Evolutionary conservation across 345 rosid species (phyloP), one percentile per base, ranked within the genome.

Genomic region (Pistacia atlantica): DNA sequence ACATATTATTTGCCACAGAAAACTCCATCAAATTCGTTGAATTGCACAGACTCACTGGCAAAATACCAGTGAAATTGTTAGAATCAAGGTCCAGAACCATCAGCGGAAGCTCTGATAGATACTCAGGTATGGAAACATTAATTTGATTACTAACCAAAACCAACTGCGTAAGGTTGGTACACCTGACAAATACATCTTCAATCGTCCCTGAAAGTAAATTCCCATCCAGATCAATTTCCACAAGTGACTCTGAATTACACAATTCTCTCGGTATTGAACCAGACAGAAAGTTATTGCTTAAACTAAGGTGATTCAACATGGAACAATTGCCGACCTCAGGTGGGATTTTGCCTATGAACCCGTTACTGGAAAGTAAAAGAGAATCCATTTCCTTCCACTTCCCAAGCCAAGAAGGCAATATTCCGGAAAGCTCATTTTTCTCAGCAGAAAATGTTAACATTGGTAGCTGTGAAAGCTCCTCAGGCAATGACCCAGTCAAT

Each of bases 351-450:
- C 97, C 97, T 0, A 82, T 64, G 64, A 93, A 88, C 28, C 70
- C 77, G 75, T 96, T 92, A 80, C 82, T 80, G 0, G 94, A 81
- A 1, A 92, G 88, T 38, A 89, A 78, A 58, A 96, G 85, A 0
- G 97, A 93, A 8, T 89, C 88, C 25, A 90, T 68, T 28, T 80
- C 81, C 35, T 76, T 83, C 97, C 93, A 92, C 63, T 85, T 83
- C 13, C 97, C 94, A 13, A 93, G 71, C 98, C 98, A 96, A 14
- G 89, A 64, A 5, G 98, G 97, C 72, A 93, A 65, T n/a, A 79
- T 63, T 17, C 97, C 97, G 0, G 97, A 89, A 18, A 96, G 90
- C 65, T 81, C 85, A 79, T 96, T 96, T 85, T 77, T 86, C 31
- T 96, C 97, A 17, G 89, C 94, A 3, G 95, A 81, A 71, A 96